Percentiles rank a stretch among this genome's conserved stretches.
phyloP scores from a whole-genome alignment of 495 filamentous ascomycete genomes.

The Penicillium maclennaniae region DNA sequence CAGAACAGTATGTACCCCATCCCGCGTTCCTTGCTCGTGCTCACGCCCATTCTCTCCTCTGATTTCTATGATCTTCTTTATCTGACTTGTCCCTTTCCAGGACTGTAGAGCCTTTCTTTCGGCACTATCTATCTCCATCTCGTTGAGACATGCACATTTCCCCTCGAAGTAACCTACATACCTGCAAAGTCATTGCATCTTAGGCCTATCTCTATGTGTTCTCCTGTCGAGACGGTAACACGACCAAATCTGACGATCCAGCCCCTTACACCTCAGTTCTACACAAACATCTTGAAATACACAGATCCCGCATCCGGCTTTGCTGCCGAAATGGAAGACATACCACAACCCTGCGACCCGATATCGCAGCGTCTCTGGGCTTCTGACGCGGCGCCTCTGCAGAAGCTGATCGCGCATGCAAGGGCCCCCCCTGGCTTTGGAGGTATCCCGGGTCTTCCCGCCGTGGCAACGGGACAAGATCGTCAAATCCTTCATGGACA shows the following conservation, averaged over 20 bases:
- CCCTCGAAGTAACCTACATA: constrained; percentile 1
- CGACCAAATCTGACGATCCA: background rate
- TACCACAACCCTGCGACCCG: too few species aligned
- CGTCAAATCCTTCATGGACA: too few species aligned
- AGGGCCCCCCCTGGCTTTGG: too few species aligned
- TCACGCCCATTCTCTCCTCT: too few species aligned
- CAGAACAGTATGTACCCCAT: constrained; percentile 4
- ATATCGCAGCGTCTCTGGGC: too few species aligned
- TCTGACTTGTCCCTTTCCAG: background rate
- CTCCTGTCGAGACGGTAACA: background rate
- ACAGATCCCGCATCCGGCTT: background rate
- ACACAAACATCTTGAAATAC: background rate
- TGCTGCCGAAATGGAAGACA: background rate
- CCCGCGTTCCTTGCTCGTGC: too few species aligned
- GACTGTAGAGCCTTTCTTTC: constrained; percentile 1
- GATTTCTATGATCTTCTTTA: too few species aligned
- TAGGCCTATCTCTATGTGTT: background rate
- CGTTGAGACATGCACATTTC: background rate
- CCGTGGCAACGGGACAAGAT: too few species aligned
- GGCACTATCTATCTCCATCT: background rate
- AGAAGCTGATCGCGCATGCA: too few species aligned
- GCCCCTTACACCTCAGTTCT: background rate
- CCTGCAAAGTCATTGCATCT: constrained; percentile 3
- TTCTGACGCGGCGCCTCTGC: too few species aligned
- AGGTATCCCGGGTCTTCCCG: too few species aligned